phyloP scores from a whole-genome alignment of 2,329 filamentous ascomycete species.

The Juglanconis oblonga region DNA sequence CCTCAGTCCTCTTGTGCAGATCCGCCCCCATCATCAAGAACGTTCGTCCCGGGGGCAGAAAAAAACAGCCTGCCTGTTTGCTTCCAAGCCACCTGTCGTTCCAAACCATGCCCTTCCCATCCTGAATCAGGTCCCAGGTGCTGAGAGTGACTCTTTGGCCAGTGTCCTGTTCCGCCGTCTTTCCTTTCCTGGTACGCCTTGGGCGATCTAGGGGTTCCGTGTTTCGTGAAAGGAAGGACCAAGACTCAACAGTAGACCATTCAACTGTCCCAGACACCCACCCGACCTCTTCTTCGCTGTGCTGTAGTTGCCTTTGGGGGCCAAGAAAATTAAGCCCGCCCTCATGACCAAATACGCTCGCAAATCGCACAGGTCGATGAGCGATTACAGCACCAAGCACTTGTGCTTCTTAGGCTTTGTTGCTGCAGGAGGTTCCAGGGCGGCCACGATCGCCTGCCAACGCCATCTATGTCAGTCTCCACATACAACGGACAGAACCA shows the following conservation, averaged over 20 bases:
- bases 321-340: neutral
- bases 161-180: neutral
- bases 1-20: conserved; percentile 4
- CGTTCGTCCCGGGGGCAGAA: neutral
- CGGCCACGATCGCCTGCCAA: conserved; percentile 84
- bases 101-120: neutral
- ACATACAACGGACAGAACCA: neutral
- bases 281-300: conserved; percentile 4
- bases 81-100: neutral
- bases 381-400: conserved; percentile 67
- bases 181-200: neutral
- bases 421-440: conserved; percentile 74
- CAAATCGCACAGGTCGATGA: neutral
- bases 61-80: neutral
- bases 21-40: neutral
- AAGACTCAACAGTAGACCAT: conserved; percentile 11
- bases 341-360: neutral
- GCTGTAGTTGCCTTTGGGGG: conserved; percentile 2
- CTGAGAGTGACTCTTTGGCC: conserved; percentile 8
- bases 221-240: conserved; percentile 4
- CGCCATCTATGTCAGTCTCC: conserved; percentile 1
- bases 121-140: conserved; percentile 1
- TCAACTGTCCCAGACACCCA: conserved; percentile 13
- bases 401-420: conserved; percentile 74
- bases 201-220: conserved; percentile 1